Evolutionary conservation across 495 filamentous ascomycete species (phyloP), one percentile per base, ranked within the genome.

Genomic region (Xylaria venustula): DNA sequence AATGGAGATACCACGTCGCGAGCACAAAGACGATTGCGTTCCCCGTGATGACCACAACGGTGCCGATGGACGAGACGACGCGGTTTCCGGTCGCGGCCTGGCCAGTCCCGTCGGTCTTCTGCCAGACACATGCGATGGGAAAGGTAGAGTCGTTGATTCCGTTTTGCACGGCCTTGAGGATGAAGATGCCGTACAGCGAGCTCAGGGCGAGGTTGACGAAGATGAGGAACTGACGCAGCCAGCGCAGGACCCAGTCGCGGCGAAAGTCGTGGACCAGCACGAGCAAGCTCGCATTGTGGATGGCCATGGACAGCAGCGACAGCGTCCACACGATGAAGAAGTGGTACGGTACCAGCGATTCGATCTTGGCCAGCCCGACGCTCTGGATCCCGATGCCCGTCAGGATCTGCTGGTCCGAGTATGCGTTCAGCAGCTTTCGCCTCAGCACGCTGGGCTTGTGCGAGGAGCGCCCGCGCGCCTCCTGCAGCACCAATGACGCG

Each of bases 261-360:
- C 79, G 81, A 74, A 85, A 85, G 64, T 87, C 84, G 54, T 79
- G 76, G 1, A 84, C 80, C 37, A 87, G 74, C 1, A 81, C 79
- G 7, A 87, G 70, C 3, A 87, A 74, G 0, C 81, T 81, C 19
- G 80, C 77, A 50, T 83, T 79, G 68, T 85, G 82, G 11, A 83
- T 82, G 15, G 81, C 79, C 66, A 82, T 87, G 11, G 82, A 82
- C 15, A 87, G 72, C 22, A 84, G 61, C 0, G 80, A 80, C 3
- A 87, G 74, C 75, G 85, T 83, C 83, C 84, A 87, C 54, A 87
- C 75, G 51, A 85, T 73, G 71, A 87, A 85, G 72, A 85, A 85
- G 68, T 87, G 84, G 71, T 87, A 87, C 0, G 81, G 76, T 9
- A 81, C 71, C 62, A 87, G 75, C n/a, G 73, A 69, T 20, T 73